Base-by-base conservation (phyloP, 345 rosid genomes). In the Turritis glabra region DNA sequence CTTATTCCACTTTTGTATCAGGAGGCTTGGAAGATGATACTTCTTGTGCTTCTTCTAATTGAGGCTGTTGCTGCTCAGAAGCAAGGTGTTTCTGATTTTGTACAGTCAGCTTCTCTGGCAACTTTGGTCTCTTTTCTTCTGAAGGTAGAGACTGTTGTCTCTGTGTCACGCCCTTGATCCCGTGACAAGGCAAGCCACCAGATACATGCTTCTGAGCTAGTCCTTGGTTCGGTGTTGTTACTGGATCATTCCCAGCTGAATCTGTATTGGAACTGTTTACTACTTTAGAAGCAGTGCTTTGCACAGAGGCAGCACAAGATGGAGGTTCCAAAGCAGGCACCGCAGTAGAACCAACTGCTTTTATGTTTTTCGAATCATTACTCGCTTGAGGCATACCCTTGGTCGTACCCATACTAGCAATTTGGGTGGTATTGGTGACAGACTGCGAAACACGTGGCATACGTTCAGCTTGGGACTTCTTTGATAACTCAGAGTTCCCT, bases 1-100 rank as follows among this genome's bases (percentile, higher is more conserved):
- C 85, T 85, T 86, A 89, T 83, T 88, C 97, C 85, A 82, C 79
- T 79, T 87, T 80, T 68, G 86, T 64, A 77, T 85, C 87, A 26
- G 87, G 80, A 54, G 90, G 88, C 79, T 85, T 83, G 70, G 83
- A 73, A 81, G 77, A 83, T 82, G 78, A 65, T 82, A 81, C 62
- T 63, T 93, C 93, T 73, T 86, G 86, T 33, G 77, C 85, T 78
- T 86, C 79, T 73, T 82, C 91, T 79, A 84, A 19, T 1, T 30
- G 80, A 21, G 73, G 80, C 77, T 76, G 78, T 18, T 46, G 66
- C 70, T 65, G 59, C 12, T 78, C 81, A 66, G 77, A 59, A 66
- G 69, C 73, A 79, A 67, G 81, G 71, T 85, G 91, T 68, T 82
- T 88, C 55, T 70, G 79, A 74, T 85, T 87, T 80, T 82, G 88